Evolutionary conservation across 192 early-diverging fungal species (phyloP), one percentile per base, ranked within the genome.

Genomic region (Coemansia sp.): DNA sequence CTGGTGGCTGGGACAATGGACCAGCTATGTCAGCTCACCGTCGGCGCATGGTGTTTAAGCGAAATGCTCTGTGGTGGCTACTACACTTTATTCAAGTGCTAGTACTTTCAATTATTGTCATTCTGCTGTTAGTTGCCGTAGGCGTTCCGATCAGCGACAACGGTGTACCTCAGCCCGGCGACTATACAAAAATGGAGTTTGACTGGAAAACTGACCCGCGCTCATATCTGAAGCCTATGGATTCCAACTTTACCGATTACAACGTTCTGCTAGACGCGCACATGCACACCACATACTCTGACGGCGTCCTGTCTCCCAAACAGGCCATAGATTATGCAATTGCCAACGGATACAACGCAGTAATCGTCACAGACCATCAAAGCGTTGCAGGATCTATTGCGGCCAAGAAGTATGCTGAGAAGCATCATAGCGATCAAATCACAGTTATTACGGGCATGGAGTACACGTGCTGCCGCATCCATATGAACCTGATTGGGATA

Each of bases 401-500:
- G 3, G 85, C 87, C 2, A 82, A 83, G 57, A 57, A 81, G 58
- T 66, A 87, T 31, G 87, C 86, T 2, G 64, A 70, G 51, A 52
- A 67, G 53, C 49, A 76, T 38, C 37, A 61, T 36, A 15, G 56
- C 18, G 74, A 56, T 56, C 23, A 63, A 25, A 70, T 76, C 24
- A 70, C 63, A 1, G 64, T 76, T 15, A 76, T 76, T 31, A 51
- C 74, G 0, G 74, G 68, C 11, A 76, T 76, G 74, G 74, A 76
- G 68, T 76, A 76, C 61, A 67, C 68, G 0, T 66, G 74, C 53
- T 76, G 74, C 56, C 67, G 74, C 1, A 76, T 76, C 42, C 89
- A 90, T 61, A 87, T 90, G 89, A 87, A 88, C 36, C 75, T 90
- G 20, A 83, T 90, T 44, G 86, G 84, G 6, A 86, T 90, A 49